A percentile compares a stretch with the other conserved stretches of the same genome.
phyloP scores from a whole-genome alignment of 2,329 filamentous ascomycete genomes.

The Laburnicola sp. region DNA sequence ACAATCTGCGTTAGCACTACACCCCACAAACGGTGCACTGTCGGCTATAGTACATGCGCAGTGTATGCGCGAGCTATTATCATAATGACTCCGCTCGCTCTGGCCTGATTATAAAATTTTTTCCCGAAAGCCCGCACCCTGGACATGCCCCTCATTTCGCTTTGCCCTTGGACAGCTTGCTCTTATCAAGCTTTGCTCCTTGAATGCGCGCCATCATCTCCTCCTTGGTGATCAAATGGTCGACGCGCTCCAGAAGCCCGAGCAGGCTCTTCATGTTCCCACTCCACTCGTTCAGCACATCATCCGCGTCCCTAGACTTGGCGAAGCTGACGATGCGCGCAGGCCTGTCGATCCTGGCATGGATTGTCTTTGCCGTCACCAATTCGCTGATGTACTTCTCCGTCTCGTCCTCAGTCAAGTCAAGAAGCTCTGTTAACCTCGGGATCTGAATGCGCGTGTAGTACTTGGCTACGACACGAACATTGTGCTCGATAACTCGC shows the following conservation, averaged over 20 bases:
- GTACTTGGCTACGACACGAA: constrained; percentile 96
- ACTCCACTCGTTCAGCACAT: constrained; percentile 98
- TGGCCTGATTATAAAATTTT: constrained; percentile 38
- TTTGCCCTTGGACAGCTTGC: constrained; percentile 44
- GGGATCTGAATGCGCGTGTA: constrained; percentile 96
- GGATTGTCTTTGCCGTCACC: constrained; percentile 96
- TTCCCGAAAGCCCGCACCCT: constrained; percentile 10
- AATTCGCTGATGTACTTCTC: constrained; percentile 99
- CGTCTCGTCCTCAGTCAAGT: constrained; percentile 91
- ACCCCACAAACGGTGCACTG: no score
- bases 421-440: constrained; percentile 85
- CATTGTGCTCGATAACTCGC: constrained; percentile 98
- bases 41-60: constrained; percentile 45
- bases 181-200: constrained; percentile 57
- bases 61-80: constrained; percentile 30
- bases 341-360: constrained; percentile 94
- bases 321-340: constrained; percentile 92
- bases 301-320: constrained; percentile 91
- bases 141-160: constrained; percentile 25
- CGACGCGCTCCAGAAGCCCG: constrained; percentile 83
- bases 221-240: constrained; percentile 98
- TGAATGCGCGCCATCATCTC: constrained; percentile 99
- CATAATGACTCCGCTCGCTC: constrained; percentile 31
- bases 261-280: constrained; percentile 95
- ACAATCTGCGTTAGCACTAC: no score